Evolutionary conservation across 139 green algal species (phyloP).

Genomic region (Tetraselmis striata): DNA sequence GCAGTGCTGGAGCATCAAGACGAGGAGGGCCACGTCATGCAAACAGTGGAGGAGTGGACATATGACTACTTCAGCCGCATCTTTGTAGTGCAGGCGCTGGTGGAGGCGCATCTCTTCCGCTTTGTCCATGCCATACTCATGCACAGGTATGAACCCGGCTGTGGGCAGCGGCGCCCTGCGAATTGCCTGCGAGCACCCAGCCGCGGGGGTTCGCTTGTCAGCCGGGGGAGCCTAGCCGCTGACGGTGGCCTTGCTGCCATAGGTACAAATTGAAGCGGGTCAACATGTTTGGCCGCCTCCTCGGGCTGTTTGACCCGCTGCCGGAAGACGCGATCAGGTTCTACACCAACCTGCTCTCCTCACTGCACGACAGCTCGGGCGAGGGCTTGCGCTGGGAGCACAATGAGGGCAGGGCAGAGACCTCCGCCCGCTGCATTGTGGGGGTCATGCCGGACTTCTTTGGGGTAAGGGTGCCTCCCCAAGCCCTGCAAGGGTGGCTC

Average conservation of each 20-base stretch:
- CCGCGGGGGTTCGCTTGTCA: no score
- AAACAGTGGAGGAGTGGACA: background rate
- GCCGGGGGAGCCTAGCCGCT: no score
- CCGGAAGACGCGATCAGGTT: background rate
- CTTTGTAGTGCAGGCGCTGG: background rate
- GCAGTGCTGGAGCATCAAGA: no score
- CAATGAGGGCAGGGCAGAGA: background rate
- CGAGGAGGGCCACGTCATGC: background rate
- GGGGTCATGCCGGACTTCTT: background rate
- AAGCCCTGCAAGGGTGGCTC: no score
- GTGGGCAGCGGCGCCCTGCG: no score
- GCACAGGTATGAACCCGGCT: background rate
- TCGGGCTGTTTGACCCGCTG: background rate
- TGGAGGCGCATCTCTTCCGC: background rate
- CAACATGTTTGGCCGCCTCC: background rate
- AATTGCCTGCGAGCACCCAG: no score
- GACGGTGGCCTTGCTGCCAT: no score
- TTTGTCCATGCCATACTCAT: background rate
- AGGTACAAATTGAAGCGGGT: background rate
- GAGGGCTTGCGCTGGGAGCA: background rate
- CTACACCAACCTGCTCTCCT: background rate
- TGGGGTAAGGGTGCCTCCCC: background rate
- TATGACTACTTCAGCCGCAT: background rate
- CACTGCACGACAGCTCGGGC: background rate
- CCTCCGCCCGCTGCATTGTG: background rate